A percentile compares a stretch with the other conserved stretches of the same genome.
These are phyloP conservation scores for Penicillium italicum DNA, from an alignment of 2,329 filamentous ascomycete genomes.

Conservation along the genomic window DNA sequence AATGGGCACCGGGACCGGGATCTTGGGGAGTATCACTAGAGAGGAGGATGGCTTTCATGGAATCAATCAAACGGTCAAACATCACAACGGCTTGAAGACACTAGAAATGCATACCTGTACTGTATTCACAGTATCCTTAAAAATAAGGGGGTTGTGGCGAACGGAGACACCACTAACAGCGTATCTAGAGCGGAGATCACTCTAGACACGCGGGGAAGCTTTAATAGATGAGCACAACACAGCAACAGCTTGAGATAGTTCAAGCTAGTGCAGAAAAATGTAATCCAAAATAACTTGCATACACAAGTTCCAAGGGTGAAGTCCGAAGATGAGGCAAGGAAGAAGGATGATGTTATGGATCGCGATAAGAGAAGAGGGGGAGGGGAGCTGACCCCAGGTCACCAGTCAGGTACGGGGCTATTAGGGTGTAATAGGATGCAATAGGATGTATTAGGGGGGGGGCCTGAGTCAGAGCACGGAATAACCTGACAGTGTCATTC, in stretches of 20 bases:
- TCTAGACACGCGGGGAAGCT: constrained; percentile 30
- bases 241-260: constrained; percentile 22
- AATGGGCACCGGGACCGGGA: neutral
- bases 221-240: constrained; percentile 24
- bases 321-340: constrained; percentile 8
- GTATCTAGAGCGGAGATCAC: constrained; percentile 28
- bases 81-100: neutral
- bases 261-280: constrained; percentile 5
- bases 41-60: constrained; percentile 3
- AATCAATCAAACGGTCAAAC: constrained; percentile 2
- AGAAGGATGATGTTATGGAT: constrained; percentile 10
- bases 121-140: neutral
- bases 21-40: constrained; percentile 10
- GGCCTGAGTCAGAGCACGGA: constrained; percentile 22
- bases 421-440: constrained; percentile 10
- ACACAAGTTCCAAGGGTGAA: neutral
- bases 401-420: constrained; percentile 12
- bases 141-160: neutral
- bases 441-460: constrained; percentile 6
- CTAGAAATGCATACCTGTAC: constrained; percentile 8
- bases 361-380: constrained; percentile 19
- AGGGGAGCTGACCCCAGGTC: constrained; percentile 10
- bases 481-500: constrained; percentile 2
- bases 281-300: constrained; percentile 8
- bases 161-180: constrained; percentile 4